Evolutionary conservation across 805 yeast genomes (phyloP).

Genomic region (Hagleromyces aurorensis): DNA sequence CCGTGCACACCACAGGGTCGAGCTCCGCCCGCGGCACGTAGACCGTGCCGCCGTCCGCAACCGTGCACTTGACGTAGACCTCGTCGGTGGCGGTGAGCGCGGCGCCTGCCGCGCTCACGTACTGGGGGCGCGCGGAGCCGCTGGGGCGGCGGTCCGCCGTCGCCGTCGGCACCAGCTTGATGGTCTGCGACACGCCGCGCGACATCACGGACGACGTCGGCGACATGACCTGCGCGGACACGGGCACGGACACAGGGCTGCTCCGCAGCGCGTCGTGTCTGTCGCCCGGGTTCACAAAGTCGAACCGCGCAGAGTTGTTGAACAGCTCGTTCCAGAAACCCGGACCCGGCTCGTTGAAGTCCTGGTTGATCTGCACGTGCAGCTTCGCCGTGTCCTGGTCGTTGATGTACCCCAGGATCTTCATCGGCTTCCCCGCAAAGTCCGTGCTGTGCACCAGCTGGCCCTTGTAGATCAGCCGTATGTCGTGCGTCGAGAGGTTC

Average conservation of each 20-base stretch:
- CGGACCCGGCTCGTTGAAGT: slow-evolving; percentile 17
- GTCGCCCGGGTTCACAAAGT: slow-evolving; percentile 12
- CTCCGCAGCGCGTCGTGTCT: no score
- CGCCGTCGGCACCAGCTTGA: no score
- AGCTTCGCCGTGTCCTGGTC: slow-evolving; percentile 13
- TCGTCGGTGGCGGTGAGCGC: slow-evolving; percentile 3
- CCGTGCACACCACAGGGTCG: slow-evolving; percentile 7
- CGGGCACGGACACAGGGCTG: no score
- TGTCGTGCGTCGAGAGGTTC: slow-evolving; percentile 15
- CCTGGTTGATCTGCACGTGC: slow-evolving; percentile 24
- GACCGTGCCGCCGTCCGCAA: slow-evolving; percentile 18
- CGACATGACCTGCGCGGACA: slow-evolving; percentile 3
- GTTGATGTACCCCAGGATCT: slow-evolving; percentile 14
- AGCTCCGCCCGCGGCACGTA: slow-evolving; percentile 16
- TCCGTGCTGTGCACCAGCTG: slow-evolving; percentile 13
- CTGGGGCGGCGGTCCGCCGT: not conserved
- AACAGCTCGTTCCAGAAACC: slow-evolving; percentile 27
- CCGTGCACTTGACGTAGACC: slow-evolving; percentile 16
- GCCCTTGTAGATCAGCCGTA: slow-evolving; percentile 27
- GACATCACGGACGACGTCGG: no score
- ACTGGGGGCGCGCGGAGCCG: slow-evolving; percentile 3
- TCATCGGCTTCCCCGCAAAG: slow-evolving; percentile 16
- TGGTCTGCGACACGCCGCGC: no score
- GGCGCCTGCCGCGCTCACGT: slow-evolving; percentile 14
- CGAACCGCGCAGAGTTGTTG: slow-evolving; percentile 14